A percentile compares a stretch with the other conserved stretches of the same genome.
Evolutionary conservation across 345 rosid genomes (phyloP).

Genomic region (Aquilaria sinensis): DNA sequence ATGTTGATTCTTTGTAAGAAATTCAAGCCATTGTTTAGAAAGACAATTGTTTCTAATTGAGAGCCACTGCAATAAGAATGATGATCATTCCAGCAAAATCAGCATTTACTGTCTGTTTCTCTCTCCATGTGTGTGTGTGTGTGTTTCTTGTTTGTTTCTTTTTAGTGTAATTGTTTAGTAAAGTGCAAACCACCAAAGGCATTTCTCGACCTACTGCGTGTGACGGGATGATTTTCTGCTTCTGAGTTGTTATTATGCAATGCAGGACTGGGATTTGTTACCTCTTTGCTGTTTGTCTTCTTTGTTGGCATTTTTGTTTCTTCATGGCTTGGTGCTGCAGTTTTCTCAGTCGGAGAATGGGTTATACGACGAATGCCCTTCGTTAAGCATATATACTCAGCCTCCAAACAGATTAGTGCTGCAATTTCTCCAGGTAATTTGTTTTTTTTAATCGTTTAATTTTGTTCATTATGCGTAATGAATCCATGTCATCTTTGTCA

Average conservation of each 20-base stretch:
- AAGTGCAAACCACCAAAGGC: no score
- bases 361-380: conserved; percentile 64
- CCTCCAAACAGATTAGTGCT: conserved; percentile 72
- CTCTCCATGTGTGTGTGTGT: neutral
- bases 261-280: conserved; percentile 70
- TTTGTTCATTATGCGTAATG: conserved; percentile 7
- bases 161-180: neutral
- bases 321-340: conserved; percentile 58
- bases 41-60: no score
- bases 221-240: neutral
- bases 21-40: no score
- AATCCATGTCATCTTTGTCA: neutral
- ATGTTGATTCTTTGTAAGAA: no score
- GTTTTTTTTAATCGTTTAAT: neutral
- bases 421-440: conserved; percentile 63
- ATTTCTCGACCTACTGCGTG: no score
- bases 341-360: conserved; percentile 72
- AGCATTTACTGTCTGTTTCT: neutral
- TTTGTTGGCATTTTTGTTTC: conserved; percentile 62
- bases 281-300: conserved; percentile 57
- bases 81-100: neutral
- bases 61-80: no score
- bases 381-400: conserved; percentile 59
- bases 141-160: neutral
- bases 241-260: conserved; percentile 7